Evolutionary conservation across 805 yeast species (phyloP), one percentile per base, ranked within the genome.

Genomic region (Diddensiella caesifluorescens): DNA sequence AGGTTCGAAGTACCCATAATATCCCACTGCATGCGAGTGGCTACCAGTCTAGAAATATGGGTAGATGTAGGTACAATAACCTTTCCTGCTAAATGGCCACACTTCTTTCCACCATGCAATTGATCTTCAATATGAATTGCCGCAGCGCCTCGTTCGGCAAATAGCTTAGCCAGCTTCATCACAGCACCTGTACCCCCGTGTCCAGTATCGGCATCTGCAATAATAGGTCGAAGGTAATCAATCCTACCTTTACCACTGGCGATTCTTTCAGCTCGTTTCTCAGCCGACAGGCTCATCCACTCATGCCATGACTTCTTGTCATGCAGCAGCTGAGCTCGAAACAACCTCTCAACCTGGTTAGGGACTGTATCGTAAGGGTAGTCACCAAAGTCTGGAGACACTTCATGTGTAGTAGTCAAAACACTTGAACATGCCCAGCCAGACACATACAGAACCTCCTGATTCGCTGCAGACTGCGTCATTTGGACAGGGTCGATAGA

Each of bases 281-380:
- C 53, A 21, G 38, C 53, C 19, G 52, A 30, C 26, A 54, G 44
- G 5, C 51, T 32, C 37, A 61, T 49, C 69, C 70, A 69, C 38
- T 67, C 67, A 42, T 65, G 61, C 55, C 65, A 69, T 2, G 73
- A 51, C 52, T 74, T 74, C 35, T 67, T 67, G 53, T 77, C 83
- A 50, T 77, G 83, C 50, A 75, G 62, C 46, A 62, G 63, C 59
- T 77, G 82, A 1, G 81, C 78, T 49, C 73, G 69, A 58, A 76
- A 77, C 25, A 77, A 53, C 41, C 81, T 64, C 42, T 75, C 78
- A 4, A 76, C 82, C 52, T 77, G 79, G 51, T 75, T 75, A n/a
- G 84, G 84, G 2, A 79, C 81, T 0, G 84, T 79, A 50, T 78
- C 78, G 51, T 78, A 77, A 0, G 84, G 83, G 53, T 79, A 79